Percentiles rank a stretch among this genome's conserved stretches.
Evolutionary conservation across 2,329 filamentous ascomycete genomes (phyloP).

Genomic region (Botrytis byssoidea): DNA sequence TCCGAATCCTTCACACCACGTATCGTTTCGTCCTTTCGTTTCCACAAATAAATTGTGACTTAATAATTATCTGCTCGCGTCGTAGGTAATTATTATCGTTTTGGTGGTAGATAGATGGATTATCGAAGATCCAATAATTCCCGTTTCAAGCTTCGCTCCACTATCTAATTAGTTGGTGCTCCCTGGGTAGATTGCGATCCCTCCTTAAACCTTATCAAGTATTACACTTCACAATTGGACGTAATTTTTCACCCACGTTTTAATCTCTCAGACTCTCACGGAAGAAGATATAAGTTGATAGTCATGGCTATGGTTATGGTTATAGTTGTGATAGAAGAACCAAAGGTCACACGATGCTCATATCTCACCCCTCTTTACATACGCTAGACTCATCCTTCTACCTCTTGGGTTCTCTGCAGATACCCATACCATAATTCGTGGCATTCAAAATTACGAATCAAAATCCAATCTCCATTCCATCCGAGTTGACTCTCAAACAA

Average conservation of each 20-base stretch:
- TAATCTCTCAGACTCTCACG: not conserved
- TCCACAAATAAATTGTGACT: not conserved
- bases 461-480: not conserved
- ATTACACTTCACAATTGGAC: not conserved
- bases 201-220: not conserved
- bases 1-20: not conserved
- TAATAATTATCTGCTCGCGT: not conserved
- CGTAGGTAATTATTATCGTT: not conserved
- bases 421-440: not conserved
- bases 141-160: slow-evolving; percentile 5
- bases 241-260: not conserved
- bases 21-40: not conserved
- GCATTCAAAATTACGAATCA: not conserved
- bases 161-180: not conserved
- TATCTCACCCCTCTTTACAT: not conserved
- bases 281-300: not conserved
- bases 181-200: not conserved
- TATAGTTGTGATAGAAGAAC: not conserved
- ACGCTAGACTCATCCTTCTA: not conserved
- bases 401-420: not conserved
- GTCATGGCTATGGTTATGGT: not conserved
- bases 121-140: not conserved
- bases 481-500: not conserved
- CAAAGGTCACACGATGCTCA: not conserved
- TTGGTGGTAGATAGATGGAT: not conserved